phyloP scores from a whole-genome alignment of 768 basidiomycete genomes.

The Boletus reticuloceps region DNA sequence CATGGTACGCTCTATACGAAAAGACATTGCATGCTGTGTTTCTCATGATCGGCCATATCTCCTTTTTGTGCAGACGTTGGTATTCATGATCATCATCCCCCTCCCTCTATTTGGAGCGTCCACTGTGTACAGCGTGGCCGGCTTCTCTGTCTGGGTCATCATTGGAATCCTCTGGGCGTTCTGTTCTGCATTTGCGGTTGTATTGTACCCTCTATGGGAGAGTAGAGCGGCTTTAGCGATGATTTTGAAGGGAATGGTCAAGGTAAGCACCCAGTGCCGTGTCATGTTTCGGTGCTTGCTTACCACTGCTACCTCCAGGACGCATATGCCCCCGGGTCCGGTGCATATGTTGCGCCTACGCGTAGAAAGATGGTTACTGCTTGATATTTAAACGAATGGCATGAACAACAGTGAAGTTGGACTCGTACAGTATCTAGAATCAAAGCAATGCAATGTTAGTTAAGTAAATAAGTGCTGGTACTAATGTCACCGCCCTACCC shows the following conservation, averaged over 20 bases:
- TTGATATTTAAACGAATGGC: background rate
- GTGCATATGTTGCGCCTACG: slow-evolving; percentile 32
- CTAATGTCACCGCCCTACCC: no score
- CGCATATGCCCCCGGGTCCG: slow-evolving; percentile 39
- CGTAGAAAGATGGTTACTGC: background rate
- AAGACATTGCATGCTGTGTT: background rate
- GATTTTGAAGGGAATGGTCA: slow-evolving; percentile 61
- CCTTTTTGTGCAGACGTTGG: slow-evolving; percentile 41
- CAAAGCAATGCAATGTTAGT: no score
- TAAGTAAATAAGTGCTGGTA: no score
- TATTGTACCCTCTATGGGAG: slow-evolving; percentile 86
- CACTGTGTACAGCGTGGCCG: slow-evolving; percentile 62
- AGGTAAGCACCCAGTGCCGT: slow-evolving; percentile 39
- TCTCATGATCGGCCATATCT: background rate
- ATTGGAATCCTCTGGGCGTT: slow-evolving; percentile 86
- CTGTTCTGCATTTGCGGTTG: slow-evolving; percentile 68
- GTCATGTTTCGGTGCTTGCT: background rate
- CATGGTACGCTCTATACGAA: slow-evolving; percentile 44
- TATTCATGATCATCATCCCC: slow-evolving; percentile 75
- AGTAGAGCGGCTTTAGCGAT: slow-evolving; percentile 61
- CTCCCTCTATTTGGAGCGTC: slow-evolving; percentile 84
- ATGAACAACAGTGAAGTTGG: background rate
- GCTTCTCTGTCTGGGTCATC: slow-evolving; percentile 76
- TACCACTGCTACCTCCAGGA: slow-evolving; percentile 33
- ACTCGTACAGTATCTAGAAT: background rate